Evolutionary conservation across 371 early-diverging fungal species (phyloP).

Genomic region (Syncephalastrum contaminatum): DNA sequence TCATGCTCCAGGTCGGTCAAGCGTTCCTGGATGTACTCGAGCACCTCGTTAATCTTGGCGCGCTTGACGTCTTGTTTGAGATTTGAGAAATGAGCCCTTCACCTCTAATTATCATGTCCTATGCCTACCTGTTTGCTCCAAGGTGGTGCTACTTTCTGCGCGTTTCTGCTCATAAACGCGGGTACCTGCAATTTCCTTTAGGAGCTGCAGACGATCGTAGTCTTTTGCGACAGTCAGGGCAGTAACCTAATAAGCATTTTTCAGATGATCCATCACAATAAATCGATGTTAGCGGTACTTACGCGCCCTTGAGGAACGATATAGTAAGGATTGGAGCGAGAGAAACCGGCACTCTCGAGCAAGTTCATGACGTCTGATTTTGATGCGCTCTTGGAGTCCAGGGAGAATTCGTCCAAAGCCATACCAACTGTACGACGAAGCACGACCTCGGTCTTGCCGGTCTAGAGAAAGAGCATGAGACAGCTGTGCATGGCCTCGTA

Average conservation of each 20-base stretch:
- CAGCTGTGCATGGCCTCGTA: background rate
- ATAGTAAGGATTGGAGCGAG: conserved; percentile 98
- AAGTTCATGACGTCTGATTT: conserved; percentile 92
- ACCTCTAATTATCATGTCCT: background rate
- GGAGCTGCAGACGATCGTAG: conserved; percentile 82
- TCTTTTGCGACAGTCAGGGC: conserved; percentile 95
- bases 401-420: conserved; percentile 97
- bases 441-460: conserved; percentile 86
- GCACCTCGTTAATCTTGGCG: conserved; percentile 86
- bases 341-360: conserved; percentile 97
- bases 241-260: conserved; percentile 60
- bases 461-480: conserved; percentile 37
- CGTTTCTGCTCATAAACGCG: conserved; percentile 96
- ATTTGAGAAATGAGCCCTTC: no score
- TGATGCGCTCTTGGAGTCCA: conserved; percentile 89
- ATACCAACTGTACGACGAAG: conserved; percentile 93
- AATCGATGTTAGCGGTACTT: conserved; percentile 16
- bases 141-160: conserved; percentile 83
- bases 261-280: background rate
- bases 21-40: conserved; percentile 88
- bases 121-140: conserved; percentile 86
- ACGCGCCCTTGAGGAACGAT: conserved; percentile 99
- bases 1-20: conserved; percentile 90
- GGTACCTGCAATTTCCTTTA: conserved; percentile 99
- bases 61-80: conserved; percentile 76